Evolutionary conservation across 2,329 filamentous ascomycete species (phyloP), one percentile per base, ranked within the genome.

Genomic region (Fusarium buxicola): DNA sequence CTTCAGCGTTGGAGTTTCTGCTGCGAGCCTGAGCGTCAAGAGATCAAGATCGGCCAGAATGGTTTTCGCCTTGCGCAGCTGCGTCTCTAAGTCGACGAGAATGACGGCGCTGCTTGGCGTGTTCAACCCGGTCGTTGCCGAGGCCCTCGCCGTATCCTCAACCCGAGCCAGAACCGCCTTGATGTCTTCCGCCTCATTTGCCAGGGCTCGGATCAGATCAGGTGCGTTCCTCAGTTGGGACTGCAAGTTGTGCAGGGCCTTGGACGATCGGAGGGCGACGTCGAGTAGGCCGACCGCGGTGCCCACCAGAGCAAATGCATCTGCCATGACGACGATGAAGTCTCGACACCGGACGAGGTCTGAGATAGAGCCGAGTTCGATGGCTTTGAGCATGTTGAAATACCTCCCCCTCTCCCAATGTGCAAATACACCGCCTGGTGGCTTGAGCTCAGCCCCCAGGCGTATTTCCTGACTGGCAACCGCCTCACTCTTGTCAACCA

Each of bases 171-270:
- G 15, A 8, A 53, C 40, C 1, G 25, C 49, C 13, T 24, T 53
- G 31, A 53, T 36, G 11, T 45, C 40, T 16, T 53, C 30, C 7
- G 35, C 30, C 16, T 53, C 49, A 12, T 53, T 45, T 2, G 39
- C 24, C 25, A 53, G 25, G n/a, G 39, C 28, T 12, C 6, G 39
- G 3, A 53, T 53, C 21, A 45, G 15, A 27, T 15, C 32, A 8
- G 49, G 49, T 24, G 49, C 49, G n/a, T 53, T 53, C n/a, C 7
- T 53, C 13, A 53, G 25, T 16, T 53, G 21, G 13, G 25, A 21
- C 11, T 53, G 27, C 15, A 48, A 21, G 21, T 11, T 24, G 24
- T 48, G 21, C 1, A 55, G 28, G 2, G 31, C 32, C 10, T 45
- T 45, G 21, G 39, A 45, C 1, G 31, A 24, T 16, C 40, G 50